phyloP scores from a whole-genome alignment of 257 asterid genomes.

The Euphrasia confusa region DNA sequence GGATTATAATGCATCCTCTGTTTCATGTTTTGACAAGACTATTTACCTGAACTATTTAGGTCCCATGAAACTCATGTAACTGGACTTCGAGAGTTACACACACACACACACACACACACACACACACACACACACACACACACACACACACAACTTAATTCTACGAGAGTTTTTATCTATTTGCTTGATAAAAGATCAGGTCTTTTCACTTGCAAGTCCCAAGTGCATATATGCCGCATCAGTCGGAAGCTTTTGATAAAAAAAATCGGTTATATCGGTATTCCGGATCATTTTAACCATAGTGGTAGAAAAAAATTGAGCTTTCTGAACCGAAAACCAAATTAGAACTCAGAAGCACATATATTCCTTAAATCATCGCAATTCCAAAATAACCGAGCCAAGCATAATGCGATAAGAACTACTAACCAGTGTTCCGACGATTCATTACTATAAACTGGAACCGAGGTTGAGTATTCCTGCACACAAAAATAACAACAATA shows the following conservation, averaged over 20 bases:
- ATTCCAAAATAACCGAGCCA: conserved; percentile 10
- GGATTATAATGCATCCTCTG: conserved; percentile 4
- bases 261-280: neutral
- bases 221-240: neutral
- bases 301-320: neutral
- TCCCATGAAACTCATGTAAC: conserved; percentile 10
- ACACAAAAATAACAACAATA: neutral
- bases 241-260: neutral
- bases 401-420: conserved; percentile 12
- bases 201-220: conserved; percentile 10
- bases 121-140: no score
- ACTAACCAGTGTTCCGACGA: conserved; percentile 66
- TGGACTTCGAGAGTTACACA: no score
- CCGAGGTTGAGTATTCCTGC: conserved; percentile 68
- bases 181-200: neutral
- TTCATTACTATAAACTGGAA: conserved; percentile 93
- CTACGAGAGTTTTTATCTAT: neutral
- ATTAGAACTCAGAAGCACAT: conserved; percentile 10
- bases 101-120: no score
- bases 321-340: neutral
- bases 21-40: conserved; percentile 3
- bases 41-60: neutral
- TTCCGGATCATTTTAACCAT: neutral
- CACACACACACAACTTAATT: neutral
- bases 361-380: conserved; percentile 8